phyloP scores from a whole-genome alignment of 2,329 filamentous ascomycete genomes.

The Monilinia fructicola region DNA sequence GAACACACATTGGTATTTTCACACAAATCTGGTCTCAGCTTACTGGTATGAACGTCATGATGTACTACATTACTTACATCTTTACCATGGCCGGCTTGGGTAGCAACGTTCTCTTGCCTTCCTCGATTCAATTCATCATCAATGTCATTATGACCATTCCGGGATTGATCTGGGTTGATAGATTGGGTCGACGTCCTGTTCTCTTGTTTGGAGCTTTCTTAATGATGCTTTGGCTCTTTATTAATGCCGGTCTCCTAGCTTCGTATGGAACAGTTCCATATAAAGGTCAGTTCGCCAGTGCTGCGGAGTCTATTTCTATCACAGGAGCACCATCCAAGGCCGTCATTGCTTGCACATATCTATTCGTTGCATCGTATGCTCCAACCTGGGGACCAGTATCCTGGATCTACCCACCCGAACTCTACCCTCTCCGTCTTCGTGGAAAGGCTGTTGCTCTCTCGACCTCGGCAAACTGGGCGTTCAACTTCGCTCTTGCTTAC shows the following conservation, averaged over 20 bases:
- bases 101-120: constrained; percentile 60
- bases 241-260: constrained; percentile 50
- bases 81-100: constrained; percentile 70
- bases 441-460: constrained; percentile 55
- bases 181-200: constrained; percentile 69
- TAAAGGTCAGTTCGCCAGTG: constrained; percentile 42
- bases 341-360: constrained; percentile 65
- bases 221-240: constrained; percentile 45
- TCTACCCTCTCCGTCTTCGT: constrained; percentile 50
- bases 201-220: constrained; percentile 56
- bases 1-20: constrained; percentile 69
- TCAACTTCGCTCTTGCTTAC: constrained; percentile 52
- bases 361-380: constrained; percentile 57
- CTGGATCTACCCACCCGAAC: constrained; percentile 52
- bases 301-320: constrained; percentile 50
- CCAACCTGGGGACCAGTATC: constrained; percentile 53
- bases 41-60: constrained; percentile 75
- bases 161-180: constrained; percentile 71
- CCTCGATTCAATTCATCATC: constrained; percentile 73
- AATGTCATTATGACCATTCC: constrained; percentile 78
- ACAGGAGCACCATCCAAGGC: constrained; percentile 52
- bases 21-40: constrained; percentile 76
- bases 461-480: constrained; percentile 52
- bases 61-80: constrained; percentile 57
- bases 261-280: constrained; percentile 44